phyloP scores from a whole-genome alignment of 208 protist genomes.

The Acanthamoeba lenticulata region DNA sequence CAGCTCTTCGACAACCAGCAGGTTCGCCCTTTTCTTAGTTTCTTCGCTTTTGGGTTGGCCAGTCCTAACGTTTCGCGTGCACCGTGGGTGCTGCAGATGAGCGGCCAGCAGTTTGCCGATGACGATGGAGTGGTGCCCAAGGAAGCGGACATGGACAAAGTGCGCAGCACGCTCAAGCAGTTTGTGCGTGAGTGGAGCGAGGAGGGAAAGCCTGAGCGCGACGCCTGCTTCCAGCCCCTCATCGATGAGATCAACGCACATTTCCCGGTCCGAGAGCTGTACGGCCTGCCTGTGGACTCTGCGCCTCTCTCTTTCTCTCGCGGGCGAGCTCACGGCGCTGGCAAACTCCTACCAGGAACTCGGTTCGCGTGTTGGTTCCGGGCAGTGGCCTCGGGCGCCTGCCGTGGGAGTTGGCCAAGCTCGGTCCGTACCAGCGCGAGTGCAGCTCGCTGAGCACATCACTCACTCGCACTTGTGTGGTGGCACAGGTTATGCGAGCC shows the following conservation, averaged over 20 bases:
- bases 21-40: not conserved
- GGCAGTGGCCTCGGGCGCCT: constrained; percentile 92
- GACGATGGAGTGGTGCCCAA: not conserved
- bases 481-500: constrained; percentile 88
- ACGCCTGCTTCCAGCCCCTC: not conserved
- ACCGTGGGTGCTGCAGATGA: too few species aligned
- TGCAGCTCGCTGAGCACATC: not conserved
- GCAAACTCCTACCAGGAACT: not conserved
- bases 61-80: not conserved
- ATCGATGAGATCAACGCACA: constrained; percentile 13
- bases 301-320: not conserved
- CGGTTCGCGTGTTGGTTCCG: constrained; percentile 73
- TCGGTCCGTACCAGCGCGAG: constrained; percentile 66
- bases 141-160: constrained; percentile 38
- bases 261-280: not conserved
- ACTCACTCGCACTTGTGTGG: not conserved
- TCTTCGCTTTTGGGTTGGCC: not conserved
- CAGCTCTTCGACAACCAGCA: not conserved
- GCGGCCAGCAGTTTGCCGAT: not conserved
- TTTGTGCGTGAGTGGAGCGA: constrained; percentile 46
- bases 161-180: constrained; percentile 48
- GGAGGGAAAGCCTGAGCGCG: not conserved
- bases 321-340: not conserved
- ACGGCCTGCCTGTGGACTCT: not conserved
- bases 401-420: constrained; percentile 93